Base-by-base conservation (phyloP, 257 asterid genomes). In the Marsdenia floribunda region DNA sequence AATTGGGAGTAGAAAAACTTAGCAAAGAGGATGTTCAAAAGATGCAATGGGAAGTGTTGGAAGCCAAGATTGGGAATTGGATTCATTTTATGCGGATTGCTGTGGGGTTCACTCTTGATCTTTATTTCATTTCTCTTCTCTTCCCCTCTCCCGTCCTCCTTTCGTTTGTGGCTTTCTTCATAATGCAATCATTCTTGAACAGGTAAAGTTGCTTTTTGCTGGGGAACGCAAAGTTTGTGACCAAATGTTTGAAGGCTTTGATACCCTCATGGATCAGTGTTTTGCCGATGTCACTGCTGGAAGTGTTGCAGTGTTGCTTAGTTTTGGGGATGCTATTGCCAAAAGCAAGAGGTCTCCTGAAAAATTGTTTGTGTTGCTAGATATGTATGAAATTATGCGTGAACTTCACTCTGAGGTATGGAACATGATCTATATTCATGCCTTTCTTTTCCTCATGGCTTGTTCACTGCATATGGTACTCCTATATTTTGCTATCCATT, bases 41-140 rank as follows among this genome's bases (percentile, higher is more conserved):
- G 96, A 95, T 95, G 99, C 96, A 90, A 64, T 95, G 99, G 99
- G 99, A 92, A 83, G 92, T 92, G 80, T 85, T 95, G 82, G 99
- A 95, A 90, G 96, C 97, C 75, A 95, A 95, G 84, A 95, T 95
- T 76, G 98, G 99, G 81, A 95, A 91, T 76, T 95, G 99, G 98
- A 95, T 95, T 86, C 99, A 95, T 85, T 92, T 90, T 81, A 95
- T 95, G 99, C 90, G 99, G 67, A 95, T 95, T 82, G 98, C 99
- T 76, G 99, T 95, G 86, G 72, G 87, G 82, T 74, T 80, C 26
- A n/a, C 47, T 46, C 35, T 37, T 50, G 18, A 19, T 19, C 71
- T 40, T 66, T 38, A n/a, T 66, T 66, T 44, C 2, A 67, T 52
- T 40, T 40, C 29, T 54, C 46, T 24, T 13, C 29, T 10, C 21